Conservation (phyloP, 441 rosid species). For the Brassica hybrid region DNA sequence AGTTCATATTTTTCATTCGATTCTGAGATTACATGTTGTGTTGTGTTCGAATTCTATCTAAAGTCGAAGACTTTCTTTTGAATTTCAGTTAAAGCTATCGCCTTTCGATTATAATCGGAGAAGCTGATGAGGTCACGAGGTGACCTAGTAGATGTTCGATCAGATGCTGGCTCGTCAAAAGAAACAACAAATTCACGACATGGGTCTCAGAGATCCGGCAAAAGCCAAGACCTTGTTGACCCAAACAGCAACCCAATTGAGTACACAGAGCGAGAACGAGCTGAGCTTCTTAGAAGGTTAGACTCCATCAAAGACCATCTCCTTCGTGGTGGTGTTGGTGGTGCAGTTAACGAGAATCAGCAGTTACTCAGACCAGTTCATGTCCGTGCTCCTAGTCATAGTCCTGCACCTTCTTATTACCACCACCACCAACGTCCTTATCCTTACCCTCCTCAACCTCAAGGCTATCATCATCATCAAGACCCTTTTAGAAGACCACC, state of each 20-base stretch:
- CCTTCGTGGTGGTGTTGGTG: conserved; percentile 46
- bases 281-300: conserved; percentile 83
- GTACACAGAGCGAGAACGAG: conserved; percentile 69
- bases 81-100: conserved; percentile 48
- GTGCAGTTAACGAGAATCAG: conserved; percentile 43
- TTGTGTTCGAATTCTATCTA: neutral
- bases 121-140: conserved; percentile 57
- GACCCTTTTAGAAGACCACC: conserved; percentile 63
- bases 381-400: conserved; percentile 38
- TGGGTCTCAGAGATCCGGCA: conserved; percentile 41
- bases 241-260: conserved; percentile 45
- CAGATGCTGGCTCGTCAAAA: conserved; percentile 42
- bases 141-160: conserved; percentile 58
- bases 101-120: neutral
- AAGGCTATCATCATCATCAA: conserved; percentile 45
- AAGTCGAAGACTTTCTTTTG: neutral
- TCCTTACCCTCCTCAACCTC: conserved; percentile 62
- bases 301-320: conserved; percentile 89
- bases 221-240: conserved; percentile 37
- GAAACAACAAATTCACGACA: conserved; percentile 38
- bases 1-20: too few relatives aligned
- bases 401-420: conserved; percentile 29
- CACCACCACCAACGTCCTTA: conserved; percentile 45
- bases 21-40: conserved; percentile 3
- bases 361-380: conserved; percentile 54